These are phyloP conservation scores for Bipolaris gigantea DNA, from an alignment of 2,329 filamentous ascomycete genomes.

Conservation along the genomic window DNA sequence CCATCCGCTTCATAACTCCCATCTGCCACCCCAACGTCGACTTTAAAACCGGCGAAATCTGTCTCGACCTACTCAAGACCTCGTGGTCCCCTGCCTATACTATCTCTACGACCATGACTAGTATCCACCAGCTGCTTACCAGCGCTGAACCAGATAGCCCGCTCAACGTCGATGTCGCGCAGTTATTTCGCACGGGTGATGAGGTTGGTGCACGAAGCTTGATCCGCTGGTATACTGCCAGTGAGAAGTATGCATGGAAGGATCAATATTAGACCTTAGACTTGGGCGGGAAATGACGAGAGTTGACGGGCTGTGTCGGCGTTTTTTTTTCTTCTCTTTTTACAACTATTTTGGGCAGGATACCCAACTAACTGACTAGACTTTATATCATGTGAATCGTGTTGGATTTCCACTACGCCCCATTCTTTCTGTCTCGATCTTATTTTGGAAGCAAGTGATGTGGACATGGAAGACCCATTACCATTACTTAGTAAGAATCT, in stretches of 20 bases:
- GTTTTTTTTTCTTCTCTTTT: not conserved
- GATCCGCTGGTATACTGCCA: slow-evolving; percentile 70
- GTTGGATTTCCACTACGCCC: no score
- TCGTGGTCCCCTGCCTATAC: slow-evolving; percentile 87
- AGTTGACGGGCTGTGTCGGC: not conserved
- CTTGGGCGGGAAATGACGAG: not conserved
- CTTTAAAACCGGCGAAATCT: slow-evolving; percentile 79
- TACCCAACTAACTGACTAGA: no score
- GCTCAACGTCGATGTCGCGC: slow-evolving; percentile 77
- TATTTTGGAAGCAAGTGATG: no score
- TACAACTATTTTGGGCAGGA: no score
- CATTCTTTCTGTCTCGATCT: no score
- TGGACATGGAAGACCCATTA: no score
- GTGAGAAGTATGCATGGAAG: slow-evolving; percentile 49
- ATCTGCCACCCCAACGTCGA: slow-evolving; percentile 48
- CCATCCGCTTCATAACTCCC: slow-evolving; percentile 72
- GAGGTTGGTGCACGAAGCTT: slow-evolving; percentile 67
- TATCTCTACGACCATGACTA: slow-evolving; percentile 72
- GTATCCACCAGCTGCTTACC: slow-evolving; percentile 69
- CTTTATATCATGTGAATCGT: no score
- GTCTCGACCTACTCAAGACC: slow-evolving; percentile 77
- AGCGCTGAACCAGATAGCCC: slow-evolving; percentile 73
- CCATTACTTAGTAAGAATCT: no score
- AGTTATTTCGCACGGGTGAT: slow-evolving; percentile 69
- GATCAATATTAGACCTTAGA: not conserved